Base-by-base conservation (phyloP, 768 basidiomycete genomes). In the Exidia glandulosa region DNA sequence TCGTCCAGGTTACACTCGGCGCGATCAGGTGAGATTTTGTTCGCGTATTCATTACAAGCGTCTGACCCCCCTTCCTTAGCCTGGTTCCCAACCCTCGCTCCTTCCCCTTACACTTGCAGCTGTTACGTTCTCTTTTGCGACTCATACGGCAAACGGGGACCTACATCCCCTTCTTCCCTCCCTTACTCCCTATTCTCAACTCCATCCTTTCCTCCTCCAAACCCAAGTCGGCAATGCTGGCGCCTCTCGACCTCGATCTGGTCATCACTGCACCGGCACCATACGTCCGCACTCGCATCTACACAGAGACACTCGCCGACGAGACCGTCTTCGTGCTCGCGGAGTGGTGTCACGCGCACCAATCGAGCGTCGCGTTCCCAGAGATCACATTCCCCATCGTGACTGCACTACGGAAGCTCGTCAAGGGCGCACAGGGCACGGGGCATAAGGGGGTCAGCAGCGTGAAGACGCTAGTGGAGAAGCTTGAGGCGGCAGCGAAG, bases 31-130 rank as follows among this genome's bases (percentile, higher is more conserved):
- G 71, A 66, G 86, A 76, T 45, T 14, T 50, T 61, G 33, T 13
- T 37, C 27, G 37, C 34, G 4, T 41, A 10, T 37, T 64, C 33
- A 12, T 59, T 16, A 25, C 16, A 19, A 10, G 9, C n/a, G 19
- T 31, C 47, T 2, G 31, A 23, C 10, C 13, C 27, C 12, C 59
- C 48, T 60, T 29, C 58, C 27, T 16, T 50, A 98, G 95, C 67
- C 84, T 97, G 56, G 83, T 96, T 55, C 86, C 93, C 31, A 94
- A 90, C 62, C 79, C 87, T 13, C 88, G 95, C 50, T 97, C 93
- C 63, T 90, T 90, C 74, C 95, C 96, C 1, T 88, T 97, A 71
- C 94, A 97, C 70, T 81, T 98, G 31, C 94, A 98, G 70, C 80
- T 98, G 61, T 74, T 89, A 33, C 89, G 91, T 10, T 94, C 96